Evolutionary conservation across 805 yeast genomes (phyloP).

Genomic region (Ogataea angusta): DNA sequence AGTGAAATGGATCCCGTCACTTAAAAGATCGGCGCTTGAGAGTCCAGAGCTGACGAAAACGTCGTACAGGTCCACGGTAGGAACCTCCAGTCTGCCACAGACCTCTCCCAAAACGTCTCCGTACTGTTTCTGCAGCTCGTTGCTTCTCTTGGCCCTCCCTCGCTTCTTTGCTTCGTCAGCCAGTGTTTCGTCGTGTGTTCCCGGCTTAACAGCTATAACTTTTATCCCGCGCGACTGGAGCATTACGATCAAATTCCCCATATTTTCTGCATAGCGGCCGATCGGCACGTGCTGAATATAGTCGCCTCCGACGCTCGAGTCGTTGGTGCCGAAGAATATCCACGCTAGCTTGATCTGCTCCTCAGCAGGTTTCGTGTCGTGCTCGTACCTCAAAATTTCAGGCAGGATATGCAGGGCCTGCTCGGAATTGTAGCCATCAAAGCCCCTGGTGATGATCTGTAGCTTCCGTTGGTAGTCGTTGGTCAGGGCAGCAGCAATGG

Average conservation of each 20-base stretch:
- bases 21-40: constrained; percentile 26
- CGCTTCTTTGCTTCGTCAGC: constrained; percentile 40
- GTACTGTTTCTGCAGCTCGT: constrained; percentile 45
- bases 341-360: constrained; percentile 41
- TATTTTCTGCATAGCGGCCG: constrained; percentile 47
- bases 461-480: constrained; percentile 54
- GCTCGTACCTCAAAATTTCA: constrained; percentile 48
- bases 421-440: constrained; percentile 68
- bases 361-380: constrained; percentile 30
- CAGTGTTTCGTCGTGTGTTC: constrained; percentile 43
- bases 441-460: constrained; percentile 74
- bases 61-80: constrained; percentile 55
- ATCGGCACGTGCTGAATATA: constrained; percentile 43
- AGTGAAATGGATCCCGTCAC: constrained; percentile 44
- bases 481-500: constrained; percentile 31
- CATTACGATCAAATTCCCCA: constrained; percentile 38
- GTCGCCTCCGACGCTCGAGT: constrained; percentile 40
- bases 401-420: constrained; percentile 52
- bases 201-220: constrained; percentile 63
- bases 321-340: constrained; percentile 82
- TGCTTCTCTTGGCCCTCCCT: constrained; percentile 44
- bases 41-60: constrained; percentile 32
- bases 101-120: constrained; percentile 46
- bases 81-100: constrained; percentile 45
- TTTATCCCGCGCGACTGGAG: constrained; percentile 43